These are phyloP conservation scores for Eucalyptus pumila DNA, from an alignment of 345 rosid species.

Conservation along the genomic window DNA sequence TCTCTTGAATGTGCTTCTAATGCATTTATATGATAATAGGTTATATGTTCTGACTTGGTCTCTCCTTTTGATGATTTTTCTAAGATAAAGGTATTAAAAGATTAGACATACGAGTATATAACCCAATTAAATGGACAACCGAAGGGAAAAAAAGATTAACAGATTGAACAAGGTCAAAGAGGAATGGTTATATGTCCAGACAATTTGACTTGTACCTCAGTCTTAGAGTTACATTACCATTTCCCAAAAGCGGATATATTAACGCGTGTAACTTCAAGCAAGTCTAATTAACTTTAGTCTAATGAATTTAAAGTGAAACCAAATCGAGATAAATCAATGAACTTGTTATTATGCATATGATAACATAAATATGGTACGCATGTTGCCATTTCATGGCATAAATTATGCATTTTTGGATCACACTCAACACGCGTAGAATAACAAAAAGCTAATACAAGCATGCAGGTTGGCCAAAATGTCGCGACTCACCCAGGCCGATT, in stretches of 20 bases:
- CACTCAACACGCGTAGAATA: not conserved
- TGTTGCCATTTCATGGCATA: not conserved
- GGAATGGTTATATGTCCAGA: not conserved
- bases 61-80: not conserved
- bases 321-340: too few relatives aligned
- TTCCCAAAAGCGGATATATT: too few relatives aligned
- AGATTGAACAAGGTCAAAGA: not conserved
- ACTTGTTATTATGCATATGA: too few relatives aligned
- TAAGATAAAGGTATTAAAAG: too few relatives aligned
- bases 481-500: not conserved
- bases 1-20: not conserved
- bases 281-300: too few relatives aligned
- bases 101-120: not conserved
- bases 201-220: too few relatives aligned
- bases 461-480: not conserved
- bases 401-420: too few relatives aligned
- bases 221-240: too few relatives aligned
- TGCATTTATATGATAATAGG: not conserved
- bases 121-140: not conserved
- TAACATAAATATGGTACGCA: not conserved
- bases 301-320: rapidly evolving
- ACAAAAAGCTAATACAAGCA: not conserved
- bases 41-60: not conserved
- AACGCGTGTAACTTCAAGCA: too few relatives aligned
- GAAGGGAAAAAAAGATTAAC: not conserved